phyloP scores from a whole-genome alignment of 371 early-diverging fungal species.

The Sporodiniella umbellata region DNA sequence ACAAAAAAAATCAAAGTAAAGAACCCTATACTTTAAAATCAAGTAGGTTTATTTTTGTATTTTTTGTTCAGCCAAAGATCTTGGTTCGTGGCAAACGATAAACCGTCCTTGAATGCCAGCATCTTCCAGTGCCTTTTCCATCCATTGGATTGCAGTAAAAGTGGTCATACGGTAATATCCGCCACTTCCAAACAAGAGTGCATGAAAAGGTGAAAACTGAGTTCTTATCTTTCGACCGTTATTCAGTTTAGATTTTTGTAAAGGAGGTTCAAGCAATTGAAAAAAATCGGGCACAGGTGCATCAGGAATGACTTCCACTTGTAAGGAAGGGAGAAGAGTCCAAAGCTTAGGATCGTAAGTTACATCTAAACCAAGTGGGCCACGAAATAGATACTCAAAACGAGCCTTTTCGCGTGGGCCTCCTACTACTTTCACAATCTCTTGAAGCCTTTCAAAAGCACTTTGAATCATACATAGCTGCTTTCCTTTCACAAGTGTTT shows the following conservation, averaged over 20 bases:
- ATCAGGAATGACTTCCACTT: slow-evolving; percentile 41
- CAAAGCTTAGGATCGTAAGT: slow-evolving; percentile 24
- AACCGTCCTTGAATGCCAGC: slow-evolving; percentile 44
- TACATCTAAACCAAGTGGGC: slow-evolving; percentile 7
- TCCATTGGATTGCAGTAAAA: slow-evolving; percentile 57
- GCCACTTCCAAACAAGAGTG: slow-evolving; percentile 57
- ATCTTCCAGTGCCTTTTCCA: slow-evolving; percentile 47
- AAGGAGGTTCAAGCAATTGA: slow-evolving; percentile 29
- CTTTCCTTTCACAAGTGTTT: slow-evolving; percentile 28
- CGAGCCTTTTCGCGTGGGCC: slow-evolving; percentile 46
- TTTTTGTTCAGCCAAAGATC: slow-evolving; percentile 55
- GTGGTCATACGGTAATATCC: slow-evolving; percentile 51
- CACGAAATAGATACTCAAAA: slow-evolving; percentile 37
- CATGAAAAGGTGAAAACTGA: slow-evolving; percentile 46
- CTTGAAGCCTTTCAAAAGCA: slow-evolving; percentile 46
- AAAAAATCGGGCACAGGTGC: slow-evolving; percentile 39
- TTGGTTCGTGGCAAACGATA: slow-evolving; percentile 51
- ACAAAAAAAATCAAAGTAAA: no score
- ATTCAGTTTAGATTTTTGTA: slow-evolving; percentile 21
- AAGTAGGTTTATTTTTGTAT: slow-evolving; percentile 14
- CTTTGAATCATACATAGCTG: slow-evolving; percentile 40
- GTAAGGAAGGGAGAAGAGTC: slow-evolving; percentile 23
- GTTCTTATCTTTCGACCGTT: slow-evolving; percentile 46
- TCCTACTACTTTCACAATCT: slow-evolving; percentile 46
- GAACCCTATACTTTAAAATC: no score